Percentiles rank a stretch among this genome's conserved stretches.
These are phyloP conservation scores for Ogataea dorogensis DNA, from an alignment of 805 yeast genomes.

Conservation along the genomic window DNA sequence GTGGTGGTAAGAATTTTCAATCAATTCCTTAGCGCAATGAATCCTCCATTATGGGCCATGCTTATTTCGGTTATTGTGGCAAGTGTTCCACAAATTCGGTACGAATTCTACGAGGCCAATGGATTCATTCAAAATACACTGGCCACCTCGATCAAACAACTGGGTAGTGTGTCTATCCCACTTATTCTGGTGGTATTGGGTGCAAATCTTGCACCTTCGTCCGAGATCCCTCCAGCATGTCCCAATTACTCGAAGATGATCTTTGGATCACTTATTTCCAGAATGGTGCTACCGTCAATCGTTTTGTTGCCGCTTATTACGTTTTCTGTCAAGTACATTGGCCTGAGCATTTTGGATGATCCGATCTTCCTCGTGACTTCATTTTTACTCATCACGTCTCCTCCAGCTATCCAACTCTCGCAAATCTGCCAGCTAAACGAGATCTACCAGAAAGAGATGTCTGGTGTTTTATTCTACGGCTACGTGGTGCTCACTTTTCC, in stretches of 20 bases:
- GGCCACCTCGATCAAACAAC: slow-evolving; percentile 58
- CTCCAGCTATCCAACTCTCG: slow-evolving; percentile 81
- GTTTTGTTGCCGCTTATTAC: slow-evolving; percentile 67
- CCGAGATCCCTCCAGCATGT: slow-evolving; percentile 65
- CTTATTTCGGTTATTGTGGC: slow-evolving; percentile 66
- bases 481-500: slow-evolving; percentile 75
- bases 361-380: slow-evolving; percentile 79
- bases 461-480: slow-evolving; percentile 80
- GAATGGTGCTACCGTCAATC: slow-evolving; percentile 77
- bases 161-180: slow-evolving; percentile 78
- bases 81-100: slow-evolving; percentile 56
- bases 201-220: slow-evolving; percentile 69
- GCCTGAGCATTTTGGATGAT: slow-evolving; percentile 70
- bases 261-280: slow-evolving; percentile 65
- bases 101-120: slow-evolving; percentile 52
- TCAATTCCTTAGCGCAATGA: slow-evolving; percentile 43
- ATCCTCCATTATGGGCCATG: slow-evolving; percentile 86
- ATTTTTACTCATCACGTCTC: slow-evolving; percentile 70
- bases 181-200: slow-evolving; percentile 73
- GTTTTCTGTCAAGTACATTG: slow-evolving; percentile 58
- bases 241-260: slow-evolving; percentile 61
- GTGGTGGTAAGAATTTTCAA: slow-evolving; percentile 10
- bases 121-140: slow-evolving; percentile 68
- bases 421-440: slow-evolving; percentile 78
- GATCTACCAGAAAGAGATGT: slow-evolving; percentile 77